A percentile compares a stretch with the other conserved stretches of the same genome.
These are phyloP conservation scores for Ceratocystis papillata DNA, from an alignment of 2,329 filamentous ascomycete genomes.

Conservation along the genomic window DNA sequence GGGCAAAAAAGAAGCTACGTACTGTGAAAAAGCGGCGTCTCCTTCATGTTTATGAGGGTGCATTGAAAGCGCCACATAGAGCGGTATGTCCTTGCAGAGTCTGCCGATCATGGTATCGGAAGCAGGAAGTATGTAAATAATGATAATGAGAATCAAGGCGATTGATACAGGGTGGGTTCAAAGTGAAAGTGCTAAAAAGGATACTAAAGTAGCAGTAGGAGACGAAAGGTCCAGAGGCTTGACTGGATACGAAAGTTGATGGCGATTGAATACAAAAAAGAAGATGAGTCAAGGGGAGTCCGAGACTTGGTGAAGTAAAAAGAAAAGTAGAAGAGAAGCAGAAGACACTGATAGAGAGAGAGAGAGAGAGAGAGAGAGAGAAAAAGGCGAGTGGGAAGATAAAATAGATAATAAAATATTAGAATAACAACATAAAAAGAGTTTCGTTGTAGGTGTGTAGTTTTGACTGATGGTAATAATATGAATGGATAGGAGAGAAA, in stretches of 20 bases:
- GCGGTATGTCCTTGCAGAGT: slow-evolving; percentile 16
- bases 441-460: slow-evolving; percentile 8
- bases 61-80: slow-evolving; percentile 24
- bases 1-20: not conserved
- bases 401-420: not conserved
- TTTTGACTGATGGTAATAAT: slow-evolving; percentile 4
- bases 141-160: not conserved
- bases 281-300: not conserved
- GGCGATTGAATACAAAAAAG: not conserved
- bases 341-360: not conserved
- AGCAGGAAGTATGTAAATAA: not conserved
- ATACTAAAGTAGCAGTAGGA: slow-evolving; percentile 5
- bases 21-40: slow-evolving; percentile 21
- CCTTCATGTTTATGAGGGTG: slow-evolving; percentile 20
- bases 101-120: slow-evolving; percentile 10
- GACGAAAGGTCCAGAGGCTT: not conserved
- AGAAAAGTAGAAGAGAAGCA: not conserved
- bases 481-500: slow-evolving; percentile 1
- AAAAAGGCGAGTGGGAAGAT: not conserved
- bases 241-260: not conserved
- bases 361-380: not conserved
- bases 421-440: not conserved
- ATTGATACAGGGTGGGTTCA: not conserved
- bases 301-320: not conserved
- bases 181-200: not conserved